Base-by-base conservation (phyloP, 257 asterid species). In the Capsicum pubescens region DNA sequence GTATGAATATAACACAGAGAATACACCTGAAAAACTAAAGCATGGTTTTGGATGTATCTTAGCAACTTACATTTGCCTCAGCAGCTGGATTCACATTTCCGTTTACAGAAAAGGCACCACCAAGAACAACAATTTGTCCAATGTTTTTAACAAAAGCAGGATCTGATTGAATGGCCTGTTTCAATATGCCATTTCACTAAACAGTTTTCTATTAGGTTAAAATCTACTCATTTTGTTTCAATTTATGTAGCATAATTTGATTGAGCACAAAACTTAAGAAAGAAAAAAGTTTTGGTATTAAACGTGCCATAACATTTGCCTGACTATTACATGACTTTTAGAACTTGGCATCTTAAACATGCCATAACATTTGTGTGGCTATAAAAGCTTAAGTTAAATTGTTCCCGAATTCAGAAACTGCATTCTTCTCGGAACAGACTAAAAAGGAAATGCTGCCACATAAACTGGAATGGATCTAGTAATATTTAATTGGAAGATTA, bases 1-100 rank as follows among this genome's bases (percentile, higher is more conserved):
- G 59, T 7, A n/a, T 74, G 52, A 84, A 83, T 64, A 52, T n/a
- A 68, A 17, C 83, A 81, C 59, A 59, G 81, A 78, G 66, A 57
- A 55, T 79, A 57, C 68, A 14, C 79, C 26, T 59, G 69, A 64
- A 69, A 42, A 36, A 66, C 71, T 44, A 56, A 26, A 42, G 35
- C 44, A 85, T 58, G 79, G 46, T 42, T 44, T 74, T 26, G 82
- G 42, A n/a, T 52, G 69, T n/a, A 79, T 32, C 17, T 78, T 26
- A 84, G 87, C 12, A 81, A 90, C 93, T 89, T 83, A 96, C 99
- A 90, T 96, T 96, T 58, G 99, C 99, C 90, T 96, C 99, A 12
- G 99, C 95, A 86, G 99, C 98, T 9, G 99, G 98, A 90, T 96
- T 96, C 59, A 94, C 99, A 82, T 96, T 96, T 87, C 99, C 98